These are phyloP conservation scores for Sarocladiaceae sp. DNA, from an alignment of 2,329 filamentous ascomycete species.

Conservation along the genomic window DNA sequence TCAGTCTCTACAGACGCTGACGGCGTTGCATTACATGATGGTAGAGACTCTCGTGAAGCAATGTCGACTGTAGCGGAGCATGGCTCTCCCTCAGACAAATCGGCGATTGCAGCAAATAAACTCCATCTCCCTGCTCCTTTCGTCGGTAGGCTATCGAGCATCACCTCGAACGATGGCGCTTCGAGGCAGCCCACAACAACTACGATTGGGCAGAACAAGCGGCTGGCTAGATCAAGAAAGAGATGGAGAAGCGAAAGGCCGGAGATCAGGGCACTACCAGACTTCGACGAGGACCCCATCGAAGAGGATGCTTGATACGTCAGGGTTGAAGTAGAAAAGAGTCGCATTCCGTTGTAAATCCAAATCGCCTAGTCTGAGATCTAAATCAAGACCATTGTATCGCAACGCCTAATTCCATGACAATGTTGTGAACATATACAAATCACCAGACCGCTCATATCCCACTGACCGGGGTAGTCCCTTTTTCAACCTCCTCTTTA, in stretches of 20 bases:
- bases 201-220: conserved; percentile 11
- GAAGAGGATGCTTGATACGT: conserved; percentile 18
- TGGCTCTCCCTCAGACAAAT: not conserved
- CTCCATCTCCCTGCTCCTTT: conserved; percentile 29
- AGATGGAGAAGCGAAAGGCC: conserved; percentile 22
- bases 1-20: not conserved
- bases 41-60: not conserved
- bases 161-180: conserved; percentile 6
- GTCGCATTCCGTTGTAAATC: conserved; percentile 1
- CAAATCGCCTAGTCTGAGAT: conserved; percentile 1
- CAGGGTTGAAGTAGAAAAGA: not conserved
- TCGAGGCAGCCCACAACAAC: not conserved
- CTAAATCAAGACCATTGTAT: not conserved
- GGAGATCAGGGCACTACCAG: conserved; percentile 27
- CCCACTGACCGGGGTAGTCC: not conserved
- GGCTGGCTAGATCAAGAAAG: conserved; percentile 13
- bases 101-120: conserved; percentile 14
- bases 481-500: not conserved
- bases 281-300: conserved; percentile 28
- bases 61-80: not conserved
- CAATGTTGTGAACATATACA: not conserved
- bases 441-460: not conserved
- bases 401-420: no score
- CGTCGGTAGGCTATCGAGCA: conserved; percentile 22
- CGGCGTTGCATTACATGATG: not conserved